These are phyloP conservation scores for Termitomyces sp. DNA, from an alignment of 768 basidiomycete genomes.

Conservation along the genomic window DNA sequence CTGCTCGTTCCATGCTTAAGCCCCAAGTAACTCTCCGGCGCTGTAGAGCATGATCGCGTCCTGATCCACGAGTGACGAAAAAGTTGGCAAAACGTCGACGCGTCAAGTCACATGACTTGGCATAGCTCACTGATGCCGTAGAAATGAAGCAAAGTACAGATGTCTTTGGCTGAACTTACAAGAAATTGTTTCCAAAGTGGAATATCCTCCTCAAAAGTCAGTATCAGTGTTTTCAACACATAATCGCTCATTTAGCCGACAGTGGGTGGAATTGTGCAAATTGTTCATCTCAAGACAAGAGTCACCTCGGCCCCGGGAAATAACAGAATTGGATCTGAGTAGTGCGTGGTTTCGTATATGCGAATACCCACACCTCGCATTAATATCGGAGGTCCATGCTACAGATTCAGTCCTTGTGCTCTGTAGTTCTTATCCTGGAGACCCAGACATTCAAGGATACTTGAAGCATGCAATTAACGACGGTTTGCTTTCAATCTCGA, in stretches of 20 bases:
- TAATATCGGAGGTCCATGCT: not conserved
- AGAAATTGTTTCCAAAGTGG: constrained; percentile 73
- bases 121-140: not conserved
- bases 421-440: constrained; percentile 65
- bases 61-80: too few relatives aligned
- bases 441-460: constrained; percentile 63
- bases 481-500: constrained; percentile 50
- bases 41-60: not conserved
- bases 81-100: not conserved
- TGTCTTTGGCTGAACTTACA: constrained; percentile 69
- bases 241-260: not conserved
- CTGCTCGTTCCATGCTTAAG: not conserved
- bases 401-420: constrained; percentile 67
- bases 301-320: constrained; percentile 31
- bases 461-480: constrained; percentile 53
- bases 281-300: constrained; percentile 51
- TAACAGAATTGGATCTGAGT: constrained; percentile 52
- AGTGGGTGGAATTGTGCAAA: constrained; percentile 70
- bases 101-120: constrained; percentile 3
- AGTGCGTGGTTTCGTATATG: constrained; percentile 37
- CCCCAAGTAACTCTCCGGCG: too few relatives aligned
- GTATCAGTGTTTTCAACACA: constrained; percentile 12
- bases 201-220: constrained; percentile 57
- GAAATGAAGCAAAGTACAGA: constrained; percentile 16
- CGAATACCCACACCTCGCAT: not conserved